phyloP scores from a whole-genome alignment of 495 filamentous ascomycete species.

The Pyrenula massariospora region DNA sequence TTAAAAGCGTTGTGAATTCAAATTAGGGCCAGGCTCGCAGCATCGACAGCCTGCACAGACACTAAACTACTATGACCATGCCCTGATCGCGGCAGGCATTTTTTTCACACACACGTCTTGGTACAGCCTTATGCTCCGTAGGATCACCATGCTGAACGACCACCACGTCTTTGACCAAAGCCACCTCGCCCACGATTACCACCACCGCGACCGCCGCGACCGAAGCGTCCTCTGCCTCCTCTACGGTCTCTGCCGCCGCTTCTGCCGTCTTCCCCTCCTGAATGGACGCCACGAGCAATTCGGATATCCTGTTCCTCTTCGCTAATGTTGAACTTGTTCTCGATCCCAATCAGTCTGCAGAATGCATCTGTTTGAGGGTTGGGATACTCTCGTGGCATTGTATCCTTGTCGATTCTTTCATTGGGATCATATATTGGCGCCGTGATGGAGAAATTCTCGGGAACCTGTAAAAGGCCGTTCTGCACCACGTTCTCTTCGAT shows the following conservation, averaged over 20 bases:
- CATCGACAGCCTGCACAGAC: too few species aligned
- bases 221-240: constrained; percentile 16
- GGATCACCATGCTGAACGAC: neutral
- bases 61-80: too few species aligned
- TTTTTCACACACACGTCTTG: neutral
- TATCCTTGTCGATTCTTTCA: constrained; percentile 19
- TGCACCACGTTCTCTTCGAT: constrained; percentile 60
- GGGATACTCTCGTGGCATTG: constrained; percentile 61
- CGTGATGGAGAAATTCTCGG: constrained; percentile 62
- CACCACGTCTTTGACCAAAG: neutral
- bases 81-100: too few species aligned
- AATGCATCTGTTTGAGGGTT: constrained; percentile 73
- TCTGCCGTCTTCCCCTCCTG: constrained; percentile 15
- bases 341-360: constrained; percentile 64
- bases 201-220: constrained; percentile 25
- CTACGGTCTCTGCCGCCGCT: constrained; percentile 13
- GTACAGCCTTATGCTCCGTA: neutral
- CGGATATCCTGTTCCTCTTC: constrained; percentile 55
- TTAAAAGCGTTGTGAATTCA: too few species aligned
- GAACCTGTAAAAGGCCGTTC: constrained; percentile 47
- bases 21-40: too few species aligned
- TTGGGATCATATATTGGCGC: constrained; percentile 54
- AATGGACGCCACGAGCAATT: constrained; percentile 20
- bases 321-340: constrained; percentile 60
- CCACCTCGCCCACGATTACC: constrained; percentile 15